Evolutionary conservation across 202 grass and related monocot genomes (phyloP), one percentile per base, ranked within the genome.

Genomic region (Saccharum hybrid): DNA sequence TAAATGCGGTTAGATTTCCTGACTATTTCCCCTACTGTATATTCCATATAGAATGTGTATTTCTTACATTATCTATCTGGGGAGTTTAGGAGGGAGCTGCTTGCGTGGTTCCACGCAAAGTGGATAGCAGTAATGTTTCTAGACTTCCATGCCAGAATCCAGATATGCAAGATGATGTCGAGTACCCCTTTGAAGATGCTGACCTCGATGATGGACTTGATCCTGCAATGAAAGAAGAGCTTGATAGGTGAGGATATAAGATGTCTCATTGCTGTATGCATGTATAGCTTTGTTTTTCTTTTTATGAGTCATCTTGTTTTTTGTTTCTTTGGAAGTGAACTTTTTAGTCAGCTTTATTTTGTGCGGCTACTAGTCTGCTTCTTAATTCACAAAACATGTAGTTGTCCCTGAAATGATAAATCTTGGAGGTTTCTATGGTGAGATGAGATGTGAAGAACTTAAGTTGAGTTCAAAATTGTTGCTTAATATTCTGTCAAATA

Each of bases 221-320:
- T 90, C 96, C 96, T 91, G 93, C 89, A 68, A 92, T 99, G 88
- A 88, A 94, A 82, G 96, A 99, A 94, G 89, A 99, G 79, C 96
- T 99, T 80, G 96, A 99, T 87, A 96, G 96, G 96, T 96, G 72
- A 89, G 84, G 19, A 15, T 84, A 46, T 57, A 14, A 51, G 4
- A 43, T 68, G 40, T 71, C 40, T 82, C 19, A 40, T 72, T 9
- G 73, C 42, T 46, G 12, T 31, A 73, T 60, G 5, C 21, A 36
- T 72, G 56, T 57, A 46, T 86, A 28, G 18, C 18, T 59, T 67
- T 45, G 15, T 62, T 81, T 68, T 84, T 65, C 16, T 43, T 71
- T 66, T 74, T 21, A 10, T 69, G 37, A 2, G 22, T 28, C n/a
- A 13, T 49, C 19, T 9, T 3, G 23, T 45, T 26, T 5, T 75